Percentiles rank a stretch among this genome's conserved stretches.
Evolutionary conservation across 2,329 filamentous ascomycete genomes (phyloP).

Genomic region (Mycosphaerella sp.): DNA sequence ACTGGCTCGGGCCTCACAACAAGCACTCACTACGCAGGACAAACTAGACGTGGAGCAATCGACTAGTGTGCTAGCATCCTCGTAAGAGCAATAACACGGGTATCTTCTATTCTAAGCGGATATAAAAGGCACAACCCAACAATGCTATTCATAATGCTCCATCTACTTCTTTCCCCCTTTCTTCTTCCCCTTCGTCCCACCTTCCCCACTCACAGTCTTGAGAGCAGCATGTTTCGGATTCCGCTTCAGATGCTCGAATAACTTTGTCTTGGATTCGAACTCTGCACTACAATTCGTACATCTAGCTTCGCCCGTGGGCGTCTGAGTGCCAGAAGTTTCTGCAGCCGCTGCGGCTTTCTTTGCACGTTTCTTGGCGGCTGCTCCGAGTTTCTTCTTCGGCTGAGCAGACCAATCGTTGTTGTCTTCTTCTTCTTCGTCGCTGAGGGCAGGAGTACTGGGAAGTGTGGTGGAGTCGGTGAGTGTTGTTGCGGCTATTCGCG

Average conservation of each 20-base stretch:
- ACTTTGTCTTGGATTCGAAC: constrained; percentile 67
- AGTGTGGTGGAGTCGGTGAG: constrained; percentile 3
- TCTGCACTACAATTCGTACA: constrained; percentile 72
- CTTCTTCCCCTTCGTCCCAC: constrained; percentile 25
- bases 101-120: no score
- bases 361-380: constrained; percentile 45
- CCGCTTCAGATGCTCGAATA: constrained; percentile 68
- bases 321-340: constrained; percentile 12
- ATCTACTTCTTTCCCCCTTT: constrained; percentile 22
- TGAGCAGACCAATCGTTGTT: constrained; percentile 21
- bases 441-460: constrained; percentile 3
- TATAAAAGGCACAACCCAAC: background rate
- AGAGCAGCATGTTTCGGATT: constrained; percentile 46
- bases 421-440: constrained; percentile 5
- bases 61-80: no score
- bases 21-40: no score
- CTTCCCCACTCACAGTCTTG: constrained; percentile 36
- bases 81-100: no score
- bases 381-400: constrained; percentile 39
- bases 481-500: constrained; percentile 33
- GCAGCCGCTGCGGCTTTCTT: constrained; percentile 44
- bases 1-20: no score
- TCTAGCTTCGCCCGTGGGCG: constrained; percentile 48
- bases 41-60: no score
- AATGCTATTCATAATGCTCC: background rate